Evolutionary conservation across 1,284 basidiomycete genomes (phyloP), one percentile per base, ranked within the genome.

Genomic region (Papiliotrema terrestris): DNA sequence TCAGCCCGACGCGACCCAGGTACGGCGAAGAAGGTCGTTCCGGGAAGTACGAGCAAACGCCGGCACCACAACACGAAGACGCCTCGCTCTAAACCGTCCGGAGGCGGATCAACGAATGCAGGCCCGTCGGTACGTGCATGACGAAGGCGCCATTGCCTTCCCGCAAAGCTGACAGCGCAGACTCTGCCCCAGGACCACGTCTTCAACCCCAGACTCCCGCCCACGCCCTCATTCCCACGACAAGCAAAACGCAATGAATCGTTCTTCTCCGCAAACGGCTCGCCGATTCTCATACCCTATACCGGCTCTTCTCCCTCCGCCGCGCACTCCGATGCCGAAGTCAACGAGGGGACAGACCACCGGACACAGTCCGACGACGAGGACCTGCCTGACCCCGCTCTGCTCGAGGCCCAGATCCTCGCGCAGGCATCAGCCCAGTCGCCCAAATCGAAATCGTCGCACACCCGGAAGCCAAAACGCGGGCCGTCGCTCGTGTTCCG

Each of bases 101-200:
- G 25, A 3, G 13, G 15, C 8, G 15, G 25, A 3, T 41, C 35
- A 17, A 32, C 5, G 5, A 32, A 32, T 11, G 29, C 29, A 32
- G 29, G 29, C 5, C 29, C 29, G 5, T 32, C 29, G 11, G 29
- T 32, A 11, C 29, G 29, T 32, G 29, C 29, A 32, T 11, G 6
- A 32, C 29, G 29, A 32, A 32, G 29, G n/a, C n/a, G n/a, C n/a
- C n/a, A n/a, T n/a, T n/a, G n/a, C n/a, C n/a, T n/a, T n/a, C 29
- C 29, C 29, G 29, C 29, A n/a, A n/a, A n/a, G 29, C 29, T 46
- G 45, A 52, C 44, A 29, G 11, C 20, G 17, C 57, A 71, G 67
- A 56, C 64, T 1, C 59, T 74, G 9, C 73, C 73, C 15, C 73
- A 74, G 55, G 60, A 72, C 53, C 68, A 73, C 58, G 59, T 71